These are phyloP conservation scores for Lepidium africanum DNA, from an alignment of 345 rosid genomes.

Conservation along the genomic window DNA sequence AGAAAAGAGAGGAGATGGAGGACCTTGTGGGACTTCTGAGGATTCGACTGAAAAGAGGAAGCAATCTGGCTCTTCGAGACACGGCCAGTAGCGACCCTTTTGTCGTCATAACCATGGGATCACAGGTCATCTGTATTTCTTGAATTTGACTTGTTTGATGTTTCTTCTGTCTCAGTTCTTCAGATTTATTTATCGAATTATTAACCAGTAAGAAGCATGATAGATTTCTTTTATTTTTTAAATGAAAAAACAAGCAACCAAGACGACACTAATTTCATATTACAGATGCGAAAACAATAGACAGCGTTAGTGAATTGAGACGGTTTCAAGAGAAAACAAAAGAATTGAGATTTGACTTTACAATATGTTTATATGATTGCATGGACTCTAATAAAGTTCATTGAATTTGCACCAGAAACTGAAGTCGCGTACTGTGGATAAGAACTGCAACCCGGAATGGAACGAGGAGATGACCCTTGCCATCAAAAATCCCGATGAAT, in stretches of 20 bases:
- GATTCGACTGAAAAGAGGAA: slow-evolving; percentile 37
- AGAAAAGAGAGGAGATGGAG: slow-evolving; percentile 34
- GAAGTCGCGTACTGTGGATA: slow-evolving; percentile 54
- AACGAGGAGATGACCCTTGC: slow-evolving; percentile 71
- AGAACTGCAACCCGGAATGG: slow-evolving; percentile 83
- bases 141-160: neutral
- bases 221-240: neutral
- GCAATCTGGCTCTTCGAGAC: slow-evolving; percentile 41
- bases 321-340: neutral
- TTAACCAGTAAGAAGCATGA: neutral
- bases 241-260: neutral
- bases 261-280: neutral
- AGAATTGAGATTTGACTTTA: neutral
- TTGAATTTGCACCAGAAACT: slow-evolving; percentile 40
- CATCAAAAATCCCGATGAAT: slow-evolving; percentile 31
- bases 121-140: slow-evolving; percentile 31
- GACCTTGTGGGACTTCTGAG: slow-evolving; percentile 33
- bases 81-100: slow-evolving; percentile 45
- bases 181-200: neutral
- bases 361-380: neutral
- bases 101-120: slow-evolving; percentile 37
- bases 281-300: neutral
- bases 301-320: neutral
- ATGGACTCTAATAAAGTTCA: neutral
- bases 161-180: neutral